Percentiles rank a stretch among this genome's conserved stretches.
Evolutionary conservation across 257 asterid genomes (phyloP).

Genomic region (Cruciata laevipes): DNA sequence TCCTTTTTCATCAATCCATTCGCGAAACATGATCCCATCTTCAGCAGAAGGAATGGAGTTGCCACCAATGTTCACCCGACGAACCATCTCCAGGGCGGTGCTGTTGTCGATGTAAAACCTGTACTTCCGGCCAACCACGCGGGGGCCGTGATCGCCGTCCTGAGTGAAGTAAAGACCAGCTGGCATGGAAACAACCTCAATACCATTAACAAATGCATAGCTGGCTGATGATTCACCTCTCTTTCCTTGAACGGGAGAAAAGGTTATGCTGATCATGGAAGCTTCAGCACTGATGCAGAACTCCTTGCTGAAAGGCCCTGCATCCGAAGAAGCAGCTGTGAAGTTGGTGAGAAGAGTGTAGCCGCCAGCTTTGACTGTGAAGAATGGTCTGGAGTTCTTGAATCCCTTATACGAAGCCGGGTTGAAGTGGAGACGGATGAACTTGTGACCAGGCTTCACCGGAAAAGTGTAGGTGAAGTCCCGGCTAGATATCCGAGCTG

Average conservation of each 20-base stretch:
- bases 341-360: slow-evolving; percentile 25
- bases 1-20: slow-evolving; percentile 46
- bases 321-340: slow-evolving; percentile 26
- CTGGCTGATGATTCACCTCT: slow-evolving; percentile 5
- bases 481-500: slow-evolving; percentile 26
- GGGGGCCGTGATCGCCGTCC: slow-evolving; percentile 38
- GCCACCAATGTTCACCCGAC: slow-evolving; percentile 52
- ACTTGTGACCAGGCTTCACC: slow-evolving; percentile 21
- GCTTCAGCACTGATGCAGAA: slow-evolving; percentile 36
- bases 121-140: slow-evolving; percentile 41
- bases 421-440: slow-evolving; percentile 29
- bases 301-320: slow-evolving; percentile 34
- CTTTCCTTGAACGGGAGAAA: slow-evolving; percentile 29
- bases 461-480: slow-evolving; percentile 21
- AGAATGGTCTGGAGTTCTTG: slow-evolving; percentile 22
- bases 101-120: slow-evolving; percentile 47
- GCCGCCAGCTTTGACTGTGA: slow-evolving; percentile 21
- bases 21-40: slow-evolving; percentile 46
- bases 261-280: slow-evolving; percentile 24
- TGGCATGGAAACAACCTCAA: slow-evolving; percentile 41
- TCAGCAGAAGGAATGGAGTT: slow-evolving; percentile 39
- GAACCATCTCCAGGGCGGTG: slow-evolving; percentile 63
- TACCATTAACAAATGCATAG: slow-evolving; percentile 51
- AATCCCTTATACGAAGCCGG: slow-evolving; percentile 24
- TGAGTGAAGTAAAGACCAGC: slow-evolving; percentile 38